Evolutionary conservation across 345 rosid species (phyloP).

Genomic region (Aquilaria malaccensis): DNA sequence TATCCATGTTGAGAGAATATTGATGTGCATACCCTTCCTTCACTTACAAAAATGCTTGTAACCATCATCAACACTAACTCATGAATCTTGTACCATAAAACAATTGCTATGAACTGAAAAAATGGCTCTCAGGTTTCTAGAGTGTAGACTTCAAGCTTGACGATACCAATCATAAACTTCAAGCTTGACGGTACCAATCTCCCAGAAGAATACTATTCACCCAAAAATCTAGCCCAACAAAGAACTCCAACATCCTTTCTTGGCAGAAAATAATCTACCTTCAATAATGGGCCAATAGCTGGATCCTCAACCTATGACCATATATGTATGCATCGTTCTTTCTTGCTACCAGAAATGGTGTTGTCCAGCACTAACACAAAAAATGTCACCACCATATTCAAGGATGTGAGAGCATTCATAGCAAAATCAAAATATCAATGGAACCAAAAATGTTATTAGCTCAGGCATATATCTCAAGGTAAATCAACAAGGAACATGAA

Average conservation of each 20-base stretch:
- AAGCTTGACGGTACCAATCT: not conserved
- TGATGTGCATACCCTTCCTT: not conserved
- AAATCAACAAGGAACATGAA: not conserved
- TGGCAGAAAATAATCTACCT: slow-evolving; percentile 69
- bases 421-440: slow-evolving; percentile 68
- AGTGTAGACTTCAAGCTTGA: not conserved
- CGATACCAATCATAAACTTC: not conserved
- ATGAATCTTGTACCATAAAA: slow-evolving; percentile 6
- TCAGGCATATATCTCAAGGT: not conserved
- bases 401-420: slow-evolving; percentile 61
- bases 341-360: slow-evolving; percentile 77
- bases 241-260: slow-evolving; percentile 30
- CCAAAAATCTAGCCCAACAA: slow-evolving; percentile 40
- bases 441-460: slow-evolving; percentile 1
- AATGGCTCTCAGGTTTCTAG: not conserved
- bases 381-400: slow-evolving; percentile 90
- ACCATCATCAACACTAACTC: not conserved
- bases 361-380: slow-evolving; percentile 65
- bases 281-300: slow-evolving; percentile 48
- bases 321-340: slow-evolving; percentile 65
- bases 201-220: slow-evolving; percentile 12
- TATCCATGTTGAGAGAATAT: too few species aligned
- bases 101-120: slow-evolving; percentile 8
- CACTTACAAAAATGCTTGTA: slow-evolving; percentile 1
- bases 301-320: slow-evolving; percentile 74